Evolutionary conservation across 2,329 filamentous ascomycete species (phyloP).

Genomic region (Aureobasidium sp.): DNA sequence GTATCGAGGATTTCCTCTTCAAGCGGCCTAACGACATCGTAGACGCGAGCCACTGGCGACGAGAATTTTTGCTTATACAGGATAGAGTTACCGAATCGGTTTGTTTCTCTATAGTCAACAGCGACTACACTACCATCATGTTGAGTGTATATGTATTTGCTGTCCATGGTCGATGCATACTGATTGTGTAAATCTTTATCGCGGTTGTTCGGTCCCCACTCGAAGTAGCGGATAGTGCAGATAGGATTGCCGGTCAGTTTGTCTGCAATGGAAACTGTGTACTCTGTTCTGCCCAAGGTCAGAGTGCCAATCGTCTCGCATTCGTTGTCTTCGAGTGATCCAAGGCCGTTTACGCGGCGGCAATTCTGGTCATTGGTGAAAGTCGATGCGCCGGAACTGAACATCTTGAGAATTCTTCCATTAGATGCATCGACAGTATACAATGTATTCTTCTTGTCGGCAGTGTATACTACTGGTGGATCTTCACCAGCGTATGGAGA

Average conservation of each 20-base stretch:
- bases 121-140: slow-evolving; percentile 80
- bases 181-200: slow-evolving; percentile 82
- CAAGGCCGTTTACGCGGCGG: slow-evolving; percentile 57
- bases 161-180: slow-evolving; percentile 72
- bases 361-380: slow-evolving; percentile 69
- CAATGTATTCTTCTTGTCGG: slow-evolving; percentile 82
- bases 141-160: slow-evolving; percentile 79
- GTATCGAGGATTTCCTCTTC: slow-evolving; percentile 57
- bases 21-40: slow-evolving; percentile 73
- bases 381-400: slow-evolving; percentile 63
- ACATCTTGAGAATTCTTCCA: slow-evolving; percentile 75
- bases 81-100: slow-evolving; percentile 16
- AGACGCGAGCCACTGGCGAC: slow-evolving; percentile 77
- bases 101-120: slow-evolving; percentile 56
- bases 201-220: slow-evolving; percentile 89
- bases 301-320: slow-evolving; percentile 76
- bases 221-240: slow-evolving; percentile 84
- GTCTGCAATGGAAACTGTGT: slow-evolving; percentile 78
- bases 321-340: slow-evolving; percentile 52
- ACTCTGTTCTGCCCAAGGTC: slow-evolving; percentile 79
- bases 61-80: slow-evolving; percentile 28
- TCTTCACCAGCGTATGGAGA: slow-evolving; percentile 69
- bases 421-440: slow-evolving; percentile 84
- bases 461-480: slow-evolving; percentile 78
- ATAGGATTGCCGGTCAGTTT: slow-evolving; percentile 66